Evolutionary conservation across 768 basidiomycete genomes (phyloP).

Genomic region (Lenzites betulinus): DNA sequence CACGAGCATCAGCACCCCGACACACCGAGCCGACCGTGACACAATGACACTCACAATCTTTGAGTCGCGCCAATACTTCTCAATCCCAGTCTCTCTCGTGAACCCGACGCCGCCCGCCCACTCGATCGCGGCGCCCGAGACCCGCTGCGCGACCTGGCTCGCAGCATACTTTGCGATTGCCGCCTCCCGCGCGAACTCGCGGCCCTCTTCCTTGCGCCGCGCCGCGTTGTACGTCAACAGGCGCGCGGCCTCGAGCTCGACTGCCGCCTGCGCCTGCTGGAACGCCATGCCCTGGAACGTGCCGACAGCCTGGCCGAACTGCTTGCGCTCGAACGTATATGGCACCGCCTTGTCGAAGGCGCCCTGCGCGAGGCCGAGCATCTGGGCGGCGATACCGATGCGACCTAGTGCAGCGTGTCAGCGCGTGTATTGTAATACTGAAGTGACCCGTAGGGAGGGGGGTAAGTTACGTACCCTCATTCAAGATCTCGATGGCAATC

Average conservation of each 20-base stretch:
- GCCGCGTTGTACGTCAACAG: slow-evolving; percentile 97
- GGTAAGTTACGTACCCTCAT: slow-evolving; percentile 62
- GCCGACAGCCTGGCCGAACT: slow-evolving; percentile 93
- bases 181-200: slow-evolving; percentile 86
- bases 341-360: slow-evolving; percentile 96
- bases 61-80: slow-evolving; percentile 96
- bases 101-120: slow-evolving; percentile 95
- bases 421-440: not conserved
- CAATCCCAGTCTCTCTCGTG: slow-evolving; percentile 91
- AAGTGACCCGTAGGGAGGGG: not conserved
- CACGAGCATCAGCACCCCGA: slow-evolving; percentile 7
- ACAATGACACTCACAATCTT: slow-evolving; percentile 74
- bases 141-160: slow-evolving; percentile 85
- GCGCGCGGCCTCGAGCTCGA: slow-evolving; percentile 88
- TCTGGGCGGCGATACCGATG: slow-evolving; percentile 97
- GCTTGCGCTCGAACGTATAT: slow-evolving; percentile 90
- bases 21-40: not conserved
- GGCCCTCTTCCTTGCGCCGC: slow-evolving; percentile 89
- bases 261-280: slow-evolving; percentile 89
- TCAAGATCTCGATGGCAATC: slow-evolving; percentile 95
- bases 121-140: slow-evolving; percentile 89
- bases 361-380: slow-evolving; percentile 97
- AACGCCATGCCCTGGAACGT: slow-evolving; percentile 96
- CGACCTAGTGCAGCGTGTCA: slow-evolving; percentile 50
- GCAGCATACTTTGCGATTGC: slow-evolving; percentile 98